phyloP scores from a whole-genome alignment of 1,284 basidiomycete species.

The Coriolopsis trogii region DNA sequence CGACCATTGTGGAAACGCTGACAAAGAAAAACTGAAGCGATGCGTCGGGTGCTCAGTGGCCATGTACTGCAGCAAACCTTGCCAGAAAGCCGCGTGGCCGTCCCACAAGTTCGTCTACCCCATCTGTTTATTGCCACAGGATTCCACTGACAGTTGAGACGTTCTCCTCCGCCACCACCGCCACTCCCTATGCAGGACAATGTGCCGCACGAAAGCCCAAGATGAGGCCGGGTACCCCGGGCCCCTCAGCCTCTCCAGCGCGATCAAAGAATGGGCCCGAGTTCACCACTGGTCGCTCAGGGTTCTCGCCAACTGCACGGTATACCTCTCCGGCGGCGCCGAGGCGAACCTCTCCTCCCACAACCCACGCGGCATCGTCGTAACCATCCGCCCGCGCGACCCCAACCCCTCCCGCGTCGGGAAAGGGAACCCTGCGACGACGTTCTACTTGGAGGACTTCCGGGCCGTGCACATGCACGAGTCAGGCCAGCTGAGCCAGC shows the following conservation, averaged over 20 bases:
- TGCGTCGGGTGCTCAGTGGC: background rate
- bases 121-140: background rate
- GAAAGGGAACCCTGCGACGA: background rate
- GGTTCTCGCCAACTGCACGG: background rate
- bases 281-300: background rate
- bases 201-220: background rate
- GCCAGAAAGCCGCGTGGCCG: conserved; percentile 9
- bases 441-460: background rate
- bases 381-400: background rate
- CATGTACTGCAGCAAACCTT: conserved; percentile 13
- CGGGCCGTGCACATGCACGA: too few species aligned
- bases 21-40: too few species aligned
- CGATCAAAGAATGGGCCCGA: background rate
- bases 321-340: background rate
- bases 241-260: background rate
- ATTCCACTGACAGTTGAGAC: background rate
- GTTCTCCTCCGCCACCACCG: too few species aligned
- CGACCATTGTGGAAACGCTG: too few species aligned
- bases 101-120: conserved; percentile 5
- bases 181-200: background rate
- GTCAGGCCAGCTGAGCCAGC: too few species aligned
- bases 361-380: background rate
- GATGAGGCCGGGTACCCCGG: background rate
- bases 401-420: too few species aligned
- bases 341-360: background rate